Percentiles rank a stretch among this genome's conserved stretches.
These are phyloP conservation scores for Cladophialophora exuberans DNA, from an alignment of 2,329 filamentous ascomycete species.

Conservation along the genomic window DNA sequence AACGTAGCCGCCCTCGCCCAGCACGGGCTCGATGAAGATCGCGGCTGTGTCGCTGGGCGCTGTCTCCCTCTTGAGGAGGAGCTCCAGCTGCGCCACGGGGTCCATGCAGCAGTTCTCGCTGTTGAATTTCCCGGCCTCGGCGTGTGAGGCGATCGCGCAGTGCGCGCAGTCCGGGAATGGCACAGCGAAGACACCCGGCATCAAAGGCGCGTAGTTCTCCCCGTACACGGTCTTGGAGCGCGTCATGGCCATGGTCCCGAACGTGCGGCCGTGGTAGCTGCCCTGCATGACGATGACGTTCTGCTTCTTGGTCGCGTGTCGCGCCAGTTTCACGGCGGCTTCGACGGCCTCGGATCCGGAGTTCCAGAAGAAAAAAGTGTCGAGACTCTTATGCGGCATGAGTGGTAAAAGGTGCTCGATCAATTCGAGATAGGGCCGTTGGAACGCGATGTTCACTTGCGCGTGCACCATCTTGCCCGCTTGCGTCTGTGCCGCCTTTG, in stretches of 20 bases:
- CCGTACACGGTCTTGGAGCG: constrained; percentile 43
- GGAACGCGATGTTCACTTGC: constrained; percentile 47
- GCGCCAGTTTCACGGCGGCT: constrained; percentile 42
- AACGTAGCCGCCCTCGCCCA: constrained; percentile 44
- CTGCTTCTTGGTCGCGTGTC: constrained; percentile 42
- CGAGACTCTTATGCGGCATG: constrained; percentile 42
- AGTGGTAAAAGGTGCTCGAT: constrained; percentile 39
- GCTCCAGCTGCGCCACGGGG: constrained; percentile 40
- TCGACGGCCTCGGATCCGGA: constrained; percentile 42
- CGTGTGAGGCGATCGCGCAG: constrained; percentile 38
- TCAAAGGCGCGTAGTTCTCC: constrained; percentile 40
- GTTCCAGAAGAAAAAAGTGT: constrained; percentile 47
- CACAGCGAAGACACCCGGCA: constrained; percentile 44
- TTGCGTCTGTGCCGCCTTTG: constrained; percentile 42
- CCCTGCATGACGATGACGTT: constrained; percentile 45
- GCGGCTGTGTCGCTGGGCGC: constrained; percentile 42
- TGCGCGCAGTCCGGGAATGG: constrained; percentile 46
- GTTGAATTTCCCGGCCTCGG: constrained; percentile 37
- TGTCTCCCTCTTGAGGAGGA: constrained; percentile 41
- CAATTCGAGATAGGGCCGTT: constrained; percentile 43
- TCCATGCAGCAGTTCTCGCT: constrained; percentile 46
- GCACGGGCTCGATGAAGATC: constrained; percentile 41
- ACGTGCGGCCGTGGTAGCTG: constrained; percentile 43
- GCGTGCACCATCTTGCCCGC: constrained; percentile 44
- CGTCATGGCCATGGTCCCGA: constrained; percentile 42